Evolutionary conservation across 78 protist species (phyloP), one percentile per base, ranked within the genome.

Genomic region (Dictyostelium brefeldianum): DNA sequence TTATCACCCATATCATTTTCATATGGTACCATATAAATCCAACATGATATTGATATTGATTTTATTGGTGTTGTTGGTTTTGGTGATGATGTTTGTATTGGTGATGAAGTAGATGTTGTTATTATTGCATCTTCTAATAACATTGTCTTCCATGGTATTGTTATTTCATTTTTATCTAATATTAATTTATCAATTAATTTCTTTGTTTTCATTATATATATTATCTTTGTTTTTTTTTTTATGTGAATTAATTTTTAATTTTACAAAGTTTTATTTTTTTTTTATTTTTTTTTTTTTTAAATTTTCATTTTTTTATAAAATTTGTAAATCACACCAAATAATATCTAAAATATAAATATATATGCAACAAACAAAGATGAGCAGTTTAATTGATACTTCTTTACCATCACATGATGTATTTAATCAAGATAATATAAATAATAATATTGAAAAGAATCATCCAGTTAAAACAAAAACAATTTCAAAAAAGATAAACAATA

Each of bases 391-490:
- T 47, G 90, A 83, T n/a, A n/a, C 22, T 5, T 31, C 25, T 15
- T 12, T 15, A 10, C 29, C 78, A 71, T 71, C 78, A 43, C 18
- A 10, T 27, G 77, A 31, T 69, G 47, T 43, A 59, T 15, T 59
- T 10, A 48, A 20, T 17, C 0, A 50, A 14, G 53, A 27, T 22
- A 18, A 81, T 14, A 27, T 65, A 27, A 65, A 56, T 22, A 83
- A 46, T 48, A 51, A 51, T 36, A 79, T 41, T 7, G 74, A 80
- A 29, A 80, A 36, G 25, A 79, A n/a, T 70, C 41, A 62, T 11
- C 92, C 92, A 20, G 56, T 87, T 22, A 87, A 77, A 31, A 47
- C 82, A 14, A 77, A 62, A 77, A 36, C 22, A 27, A 4, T 87
- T 27, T 64, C 80, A 27, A 65, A 59, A 20, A 46, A 25, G 47